Evolutionary conservation across 495 filamentous ascomycete species (phyloP).

Genomic region (Trichocladium uniseriatum): DNA sequence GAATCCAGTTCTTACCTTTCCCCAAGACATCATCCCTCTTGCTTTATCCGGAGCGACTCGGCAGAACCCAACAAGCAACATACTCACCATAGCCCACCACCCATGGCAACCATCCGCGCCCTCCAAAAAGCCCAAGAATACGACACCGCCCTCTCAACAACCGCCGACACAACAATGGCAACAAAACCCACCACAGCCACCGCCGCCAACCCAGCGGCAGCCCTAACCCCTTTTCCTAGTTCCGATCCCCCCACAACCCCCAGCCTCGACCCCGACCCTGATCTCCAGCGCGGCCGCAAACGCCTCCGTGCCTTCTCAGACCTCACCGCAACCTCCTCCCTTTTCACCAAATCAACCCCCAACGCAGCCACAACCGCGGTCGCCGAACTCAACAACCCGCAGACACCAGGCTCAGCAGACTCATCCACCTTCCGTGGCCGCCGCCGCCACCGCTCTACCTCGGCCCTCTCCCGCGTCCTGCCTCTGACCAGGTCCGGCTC

Average conservation of each 20-base stretch:
- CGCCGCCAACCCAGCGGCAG: background rate
- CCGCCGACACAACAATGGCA: too few species aligned
- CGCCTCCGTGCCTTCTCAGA: background rate
- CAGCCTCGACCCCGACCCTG: background rate
- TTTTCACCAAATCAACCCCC: background rate
- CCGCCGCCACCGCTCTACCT: slow-evolving; percentile 24
- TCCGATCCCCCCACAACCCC: background rate
- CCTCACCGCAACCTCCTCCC: background rate
- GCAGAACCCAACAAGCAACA: too few species aligned
- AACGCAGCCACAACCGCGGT: background rate
- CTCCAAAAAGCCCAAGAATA: background rate
- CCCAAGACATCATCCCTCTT: too few species aligned
- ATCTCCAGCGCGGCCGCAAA: slow-evolving; percentile 1
- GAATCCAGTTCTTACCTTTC: too few species aligned
- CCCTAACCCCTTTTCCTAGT: background rate
- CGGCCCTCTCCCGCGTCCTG: background rate
- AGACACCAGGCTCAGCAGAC: slow-evolving; percentile 24
- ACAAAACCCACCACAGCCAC: too few species aligned
- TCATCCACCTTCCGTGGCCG: slow-evolving; percentile 34
- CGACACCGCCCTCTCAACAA: background rate
- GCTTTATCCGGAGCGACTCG: too few species aligned
- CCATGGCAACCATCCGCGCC: background rate
- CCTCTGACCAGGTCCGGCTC: background rate
- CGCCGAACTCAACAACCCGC: slow-evolving; percentile 2
- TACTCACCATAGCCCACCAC: background rate